A percentile compares a stretch with the other conserved stretches of the same genome.
phyloP scores from a whole-genome alignment of 2,329 filamentous ascomycete genomes.

The Trichoderma lentiforme region DNA sequence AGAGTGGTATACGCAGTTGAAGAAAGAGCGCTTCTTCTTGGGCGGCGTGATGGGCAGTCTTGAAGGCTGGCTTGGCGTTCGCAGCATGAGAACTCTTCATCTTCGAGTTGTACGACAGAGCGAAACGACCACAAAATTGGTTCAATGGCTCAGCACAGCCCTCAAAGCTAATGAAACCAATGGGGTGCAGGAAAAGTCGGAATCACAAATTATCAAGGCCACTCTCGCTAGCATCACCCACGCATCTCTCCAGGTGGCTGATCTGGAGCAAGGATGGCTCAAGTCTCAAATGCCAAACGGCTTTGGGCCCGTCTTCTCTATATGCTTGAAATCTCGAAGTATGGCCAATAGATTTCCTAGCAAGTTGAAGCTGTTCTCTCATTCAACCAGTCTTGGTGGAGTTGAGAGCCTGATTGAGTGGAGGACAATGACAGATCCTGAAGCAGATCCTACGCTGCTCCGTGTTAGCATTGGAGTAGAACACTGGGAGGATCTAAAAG shows the following conservation, averaged over 20 bases:
- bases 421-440: slow-evolving; percentile 80
- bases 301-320: slow-evolving; percentile 82
- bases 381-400: slow-evolving; percentile 89
- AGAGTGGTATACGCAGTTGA: slow-evolving; percentile 57
- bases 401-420: slow-evolving; percentile 97
- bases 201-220: background rate
- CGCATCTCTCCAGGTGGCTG: slow-evolving; percentile 29
- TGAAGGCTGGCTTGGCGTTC: slow-evolving; percentile 87
- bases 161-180: slow-evolving; percentile 29
- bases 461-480: slow-evolving; percentile 86
- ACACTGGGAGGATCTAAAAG: slow-evolving; percentile 75
- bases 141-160: slow-evolving; percentile 60
- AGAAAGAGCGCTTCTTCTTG: slow-evolving; percentile 67
- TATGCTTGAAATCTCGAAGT: slow-evolving; percentile 59
- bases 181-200: slow-evolving; percentile 63
- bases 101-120: slow-evolving; percentile 77
- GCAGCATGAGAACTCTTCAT: slow-evolving; percentile 82
- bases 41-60: slow-evolving; percentile 84
- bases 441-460: slow-evolving; percentile 68
- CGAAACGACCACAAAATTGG: slow-evolving; percentile 64
- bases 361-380: slow-evolving; percentile 79
- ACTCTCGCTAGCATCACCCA: background rate
- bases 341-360: slow-evolving; percentile 70
- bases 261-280: slow-evolving; percentile 66
- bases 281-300: slow-evolving; percentile 85